Conservation (phyloP, 73 alveolate genomes). For the Tetrahymena borealis region DNA sequence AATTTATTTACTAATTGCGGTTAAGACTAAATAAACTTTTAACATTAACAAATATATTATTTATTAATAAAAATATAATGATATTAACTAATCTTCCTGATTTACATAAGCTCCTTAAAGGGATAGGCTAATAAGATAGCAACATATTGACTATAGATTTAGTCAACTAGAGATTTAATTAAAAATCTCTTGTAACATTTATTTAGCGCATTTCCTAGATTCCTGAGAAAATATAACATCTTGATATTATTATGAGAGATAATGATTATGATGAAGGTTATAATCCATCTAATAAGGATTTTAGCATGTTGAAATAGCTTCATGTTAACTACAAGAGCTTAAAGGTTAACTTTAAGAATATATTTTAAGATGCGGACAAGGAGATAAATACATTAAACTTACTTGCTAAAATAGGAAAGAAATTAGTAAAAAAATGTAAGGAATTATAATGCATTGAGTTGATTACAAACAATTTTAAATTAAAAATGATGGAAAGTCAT, state of each 20-base stretch:
- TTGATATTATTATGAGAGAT: neutral
- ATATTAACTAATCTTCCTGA: neutral
- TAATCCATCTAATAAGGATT: neutral
- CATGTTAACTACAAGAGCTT: neutral
- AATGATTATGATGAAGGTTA: neutral
- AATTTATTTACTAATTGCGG: too few relatives aligned
- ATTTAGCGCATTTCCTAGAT: neutral
- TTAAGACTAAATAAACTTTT: neutral
- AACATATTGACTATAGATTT: neutral
- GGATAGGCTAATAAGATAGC: neutral
- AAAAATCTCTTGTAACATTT: neutral
- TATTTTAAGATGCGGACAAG: too few relatives aligned
- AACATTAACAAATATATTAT: neutral
- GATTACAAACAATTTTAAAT: too few relatives aligned
- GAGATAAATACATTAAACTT: too few relatives aligned
- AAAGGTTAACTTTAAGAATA: neutral
- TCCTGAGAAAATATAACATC: neutral
- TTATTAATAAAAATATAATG: neutral
- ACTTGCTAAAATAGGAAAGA: too few relatives aligned
- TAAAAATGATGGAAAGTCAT: too few relatives aligned
- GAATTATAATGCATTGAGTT: too few relatives aligned
- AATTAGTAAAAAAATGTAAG: too few relatives aligned
- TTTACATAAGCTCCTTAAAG: neutral
- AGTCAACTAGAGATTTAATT: neutral
- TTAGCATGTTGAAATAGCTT: neutral